Conservation (phyloP, 805 yeast species). For the Ogataea pilisensis region DNA sequence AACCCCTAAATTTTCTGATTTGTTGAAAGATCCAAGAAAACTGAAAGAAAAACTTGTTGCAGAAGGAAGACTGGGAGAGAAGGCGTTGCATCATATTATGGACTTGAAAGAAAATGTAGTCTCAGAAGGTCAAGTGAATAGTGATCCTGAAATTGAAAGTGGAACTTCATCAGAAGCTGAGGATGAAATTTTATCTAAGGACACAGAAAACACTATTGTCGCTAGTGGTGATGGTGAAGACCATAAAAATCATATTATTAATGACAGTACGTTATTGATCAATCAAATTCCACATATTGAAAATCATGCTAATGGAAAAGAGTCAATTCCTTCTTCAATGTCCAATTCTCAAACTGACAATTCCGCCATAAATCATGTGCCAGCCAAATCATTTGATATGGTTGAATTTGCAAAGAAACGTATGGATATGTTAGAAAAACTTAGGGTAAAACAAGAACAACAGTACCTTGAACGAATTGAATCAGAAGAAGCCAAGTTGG, state of each 20-base stretch:
- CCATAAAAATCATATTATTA: slow-evolving; percentile 10
- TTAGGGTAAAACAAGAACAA: slow-evolving; percentile 31
- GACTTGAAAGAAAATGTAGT: slow-evolving; percentile 17
- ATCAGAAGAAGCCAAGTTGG: slow-evolving; percentile 31
- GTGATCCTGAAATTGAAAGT: slow-evolving; percentile 17
- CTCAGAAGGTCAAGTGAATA: slow-evolving; percentile 8
- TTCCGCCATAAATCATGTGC: too few relatives aligned
- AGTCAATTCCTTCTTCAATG: neutral
- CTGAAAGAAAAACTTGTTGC: slow-evolving; percentile 69
- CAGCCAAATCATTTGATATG: slow-evolving; percentile 43
- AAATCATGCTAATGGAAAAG: neutral
- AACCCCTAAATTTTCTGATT: slow-evolving; percentile 63
- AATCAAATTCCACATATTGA: neutral
- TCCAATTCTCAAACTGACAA: neutral
- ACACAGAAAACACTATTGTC: neutral
- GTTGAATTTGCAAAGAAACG: slow-evolving; percentile 53
- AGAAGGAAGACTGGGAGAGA: slow-evolving; percentile 79
- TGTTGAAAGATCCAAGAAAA: slow-evolving; percentile 64
- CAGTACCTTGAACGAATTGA: slow-evolving; percentile 29
- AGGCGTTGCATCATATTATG: slow-evolving; percentile 60
- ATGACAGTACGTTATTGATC: neutral
- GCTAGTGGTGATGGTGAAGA: slow-evolving; percentile 1
- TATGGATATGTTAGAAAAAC: slow-evolving; percentile 32
- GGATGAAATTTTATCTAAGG: slow-evolving; percentile 2
- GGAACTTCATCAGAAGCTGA: slow-evolving; percentile 3